Percentiles rank a stretch among this genome's conserved stretches.
phyloP scores from a whole-genome alignment of 768 basidiomycete species.

The Macrocybe gigantea region DNA sequence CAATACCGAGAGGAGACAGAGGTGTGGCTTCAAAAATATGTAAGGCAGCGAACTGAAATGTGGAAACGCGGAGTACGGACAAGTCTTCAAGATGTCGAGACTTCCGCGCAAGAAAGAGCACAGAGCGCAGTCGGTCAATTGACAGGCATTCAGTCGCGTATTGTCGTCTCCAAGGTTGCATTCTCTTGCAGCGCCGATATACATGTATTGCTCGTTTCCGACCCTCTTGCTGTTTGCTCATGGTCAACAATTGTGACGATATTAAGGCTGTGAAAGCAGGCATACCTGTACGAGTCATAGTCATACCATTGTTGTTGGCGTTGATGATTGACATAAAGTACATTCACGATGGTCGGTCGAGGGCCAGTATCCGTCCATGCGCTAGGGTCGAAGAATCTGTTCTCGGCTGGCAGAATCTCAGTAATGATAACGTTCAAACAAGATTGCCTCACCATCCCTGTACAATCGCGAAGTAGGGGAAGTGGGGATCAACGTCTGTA shows the following conservation, averaged over 20 bases:
- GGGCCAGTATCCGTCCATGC: not conserved
- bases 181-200: slow-evolving; percentile 1
- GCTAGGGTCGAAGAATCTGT: not conserved
- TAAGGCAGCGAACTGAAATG: not conserved
- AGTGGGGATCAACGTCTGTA: not conserved
- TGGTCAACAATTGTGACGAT: not conserved
- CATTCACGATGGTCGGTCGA: slow-evolving; percentile 2
- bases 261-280: not conserved
- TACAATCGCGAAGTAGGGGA: slow-evolving; percentile 1
- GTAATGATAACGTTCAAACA: not conserved
- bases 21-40: not conserved
- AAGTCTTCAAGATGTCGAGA: not conserved
- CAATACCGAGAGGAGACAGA: not conserved
- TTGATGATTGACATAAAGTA: slow-evolving; percentile 5
- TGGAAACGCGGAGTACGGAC: not conserved
- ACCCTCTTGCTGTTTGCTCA: not conserved
- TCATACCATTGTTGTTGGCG: slow-evolving; percentile 3
- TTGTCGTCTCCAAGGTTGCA: slow-evolving; percentile 5
- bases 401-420: not conserved
- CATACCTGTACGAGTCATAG: slow-evolving; percentile 3
- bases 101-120: not conserved
- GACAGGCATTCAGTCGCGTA: not conserved
- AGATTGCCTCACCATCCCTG: not conserved
- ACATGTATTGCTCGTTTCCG: slow-evolving; percentile 5
- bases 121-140: not conserved